phyloP scores from a whole-genome alignment of 495 filamentous ascomycete species.

The Melanomma pulvis-pyrius region DNA sequence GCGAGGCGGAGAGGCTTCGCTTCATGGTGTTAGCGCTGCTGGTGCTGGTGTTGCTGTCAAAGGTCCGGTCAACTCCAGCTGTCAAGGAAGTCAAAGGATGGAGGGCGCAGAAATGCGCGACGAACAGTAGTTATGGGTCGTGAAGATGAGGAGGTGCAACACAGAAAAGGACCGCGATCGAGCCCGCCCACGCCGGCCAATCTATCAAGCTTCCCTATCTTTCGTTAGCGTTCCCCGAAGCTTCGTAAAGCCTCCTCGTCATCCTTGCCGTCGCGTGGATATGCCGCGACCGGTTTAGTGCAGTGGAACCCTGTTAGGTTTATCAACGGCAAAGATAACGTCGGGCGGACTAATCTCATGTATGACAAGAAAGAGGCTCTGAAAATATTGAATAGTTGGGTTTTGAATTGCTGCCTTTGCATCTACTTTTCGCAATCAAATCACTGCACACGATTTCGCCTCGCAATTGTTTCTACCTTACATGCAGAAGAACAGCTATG shows the following conservation, averaged over 20 bases:
- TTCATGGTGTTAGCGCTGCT: conserved; percentile 1
- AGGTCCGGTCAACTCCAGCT: neutral
- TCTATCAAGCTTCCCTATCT: conserved; percentile 3
- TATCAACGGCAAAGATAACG: neutral
- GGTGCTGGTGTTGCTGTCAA: neutral
- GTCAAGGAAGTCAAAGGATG: neutral
- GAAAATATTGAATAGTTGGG: too few species aligned
- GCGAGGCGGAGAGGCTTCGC: neutral
- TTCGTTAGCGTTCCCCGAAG: conserved; percentile 13
- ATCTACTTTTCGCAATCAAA: too few species aligned
- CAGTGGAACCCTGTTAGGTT: neutral
- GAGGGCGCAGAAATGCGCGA: neutral
- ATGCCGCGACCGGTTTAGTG: neutral
- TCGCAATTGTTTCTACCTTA: too few species aligned
- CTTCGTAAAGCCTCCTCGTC: conserved; percentile 12
- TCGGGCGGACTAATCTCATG: neutral
- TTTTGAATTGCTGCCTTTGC: neutral
- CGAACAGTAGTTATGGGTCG: neutral
- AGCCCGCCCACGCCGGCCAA: neutral
- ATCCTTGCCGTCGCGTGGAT: neutral
- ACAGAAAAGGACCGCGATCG: neutral
- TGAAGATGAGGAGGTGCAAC: neutral
- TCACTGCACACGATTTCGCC: too few species aligned
- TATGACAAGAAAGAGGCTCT: neutral
- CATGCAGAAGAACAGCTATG: too few species aligned